phyloP scores from a whole-genome alignment of 148 eudicot genomes.

The Rhododendron molle region DNA sequence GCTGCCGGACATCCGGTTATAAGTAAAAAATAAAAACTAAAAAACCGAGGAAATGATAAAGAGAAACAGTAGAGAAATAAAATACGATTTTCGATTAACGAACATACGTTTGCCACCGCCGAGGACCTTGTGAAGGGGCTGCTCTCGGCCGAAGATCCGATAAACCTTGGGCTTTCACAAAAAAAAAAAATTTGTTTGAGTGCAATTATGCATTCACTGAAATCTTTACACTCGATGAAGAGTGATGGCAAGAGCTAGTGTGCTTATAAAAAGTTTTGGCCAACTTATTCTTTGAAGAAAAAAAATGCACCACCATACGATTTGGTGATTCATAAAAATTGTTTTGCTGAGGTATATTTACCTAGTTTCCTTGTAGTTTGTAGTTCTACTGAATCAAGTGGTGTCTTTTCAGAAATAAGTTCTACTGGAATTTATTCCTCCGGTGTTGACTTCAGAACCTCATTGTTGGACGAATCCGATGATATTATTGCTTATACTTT shows the following conservation, averaged over 20 bases:
- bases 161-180: slow-evolving; percentile 45
- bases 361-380: neutral
- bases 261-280: neutral
- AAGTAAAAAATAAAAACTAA: too few relatives aligned
- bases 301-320: neutral
- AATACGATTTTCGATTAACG: neutral
- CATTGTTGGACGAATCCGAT: neutral
- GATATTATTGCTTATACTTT: neutral
- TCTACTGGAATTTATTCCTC: neutral
- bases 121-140: slow-evolving; percentile 69
- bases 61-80: neutral
- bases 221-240: neutral
- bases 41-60: neutral
- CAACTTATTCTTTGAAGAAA: neutral
- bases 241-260: neutral
- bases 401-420: neutral
- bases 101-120: slow-evolving; percentile 80
- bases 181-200: too few relatives aligned
- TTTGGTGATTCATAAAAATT: neutral
- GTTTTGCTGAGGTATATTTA: neutral
- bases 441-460: neutral
- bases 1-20: neutral
- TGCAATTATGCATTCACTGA: too few relatives aligned
- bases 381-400: neutral
- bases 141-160: slow-evolving; percentile 59